Evolutionary conservation across 1,284 basidiomycete genomes (phyloP), one percentile per base, ranked within the genome.

Genomic region (Fomitiporia mediterranea): DNA sequence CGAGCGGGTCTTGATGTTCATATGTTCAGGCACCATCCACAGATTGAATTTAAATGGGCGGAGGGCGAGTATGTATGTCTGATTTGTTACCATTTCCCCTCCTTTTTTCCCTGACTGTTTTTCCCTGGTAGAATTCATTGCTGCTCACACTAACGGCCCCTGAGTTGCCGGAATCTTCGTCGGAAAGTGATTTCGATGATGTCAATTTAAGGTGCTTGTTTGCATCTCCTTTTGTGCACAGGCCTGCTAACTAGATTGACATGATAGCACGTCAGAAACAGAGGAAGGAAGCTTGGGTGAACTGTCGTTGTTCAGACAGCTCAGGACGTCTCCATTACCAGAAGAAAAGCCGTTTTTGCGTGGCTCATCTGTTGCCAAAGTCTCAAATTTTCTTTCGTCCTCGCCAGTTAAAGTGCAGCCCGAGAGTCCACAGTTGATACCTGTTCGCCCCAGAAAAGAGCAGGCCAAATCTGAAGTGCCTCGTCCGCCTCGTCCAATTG

Each of bases 21-120:
- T 65, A 60, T 89, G 11, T 60, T 66, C 3, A 76, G 75, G 70
- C 79, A 83, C 64, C 86, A 89, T 63, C 32, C 63, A 0, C 75
- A 75, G 19, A 69, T 81, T 19, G 63, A 68, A 38, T 64, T 69
- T 0, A 65, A 68, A 37, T 84, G 82, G 82, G 56, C 67, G 30
- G 61, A 67, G n/a, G 64, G 17, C 38, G 38, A 19, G 42, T 62
- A 66, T 9, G 47, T 60, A 34, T 56, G 43, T 42, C 27, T 44
- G 34, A 59, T 58, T 17, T 28, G 42, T 9, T 38, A 38, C 30
- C 25, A 2, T 30, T 42, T 43, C 47, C 5, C n/a, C 11, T 11
- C 25, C 13, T 38, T 8, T 5, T 48, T 2, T 37, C 17, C 34
- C 19, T 7, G 43, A n/a, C 43, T n/a, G 37, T 37, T 37, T 53